Evolutionary conservation across 345 rosid genomes (phyloP).

Genomic region (Kernera saxatilis): DNA sequence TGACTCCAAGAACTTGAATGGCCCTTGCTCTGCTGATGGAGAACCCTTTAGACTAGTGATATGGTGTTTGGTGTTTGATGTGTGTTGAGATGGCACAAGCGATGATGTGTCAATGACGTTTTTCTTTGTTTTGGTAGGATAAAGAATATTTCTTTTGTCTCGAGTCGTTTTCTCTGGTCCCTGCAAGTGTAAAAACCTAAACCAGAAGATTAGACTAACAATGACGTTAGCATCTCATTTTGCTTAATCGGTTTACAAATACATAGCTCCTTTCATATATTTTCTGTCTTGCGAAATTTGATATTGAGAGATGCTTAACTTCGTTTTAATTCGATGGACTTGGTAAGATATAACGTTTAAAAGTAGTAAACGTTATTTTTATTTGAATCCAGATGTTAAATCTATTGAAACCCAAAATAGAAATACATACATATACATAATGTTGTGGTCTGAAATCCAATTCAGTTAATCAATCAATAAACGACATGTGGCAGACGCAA

Average conservation of each 20-base stretch:
- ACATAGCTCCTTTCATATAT: background rate
- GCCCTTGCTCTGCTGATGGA: background rate
- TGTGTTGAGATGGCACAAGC: slow-evolving; percentile 10
- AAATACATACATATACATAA: background rate
- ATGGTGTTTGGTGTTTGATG: slow-evolving; percentile 11
- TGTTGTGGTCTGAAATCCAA: background rate
- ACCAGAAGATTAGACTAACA: slow-evolving; percentile 18
- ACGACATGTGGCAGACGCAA: background rate
- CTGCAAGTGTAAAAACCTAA: slow-evolving; percentile 21
- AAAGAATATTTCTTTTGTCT: background rate
- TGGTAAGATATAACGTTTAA: background rate
- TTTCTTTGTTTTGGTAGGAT: background rate
- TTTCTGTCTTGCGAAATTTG: background rate
- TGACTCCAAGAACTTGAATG: slow-evolving; percentile 18
- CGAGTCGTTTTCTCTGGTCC: slow-evolving; percentile 18
- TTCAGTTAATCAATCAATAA: background rate
- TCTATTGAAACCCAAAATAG: background rate
- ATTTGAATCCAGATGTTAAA: background rate
- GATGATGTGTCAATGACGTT: background rate
- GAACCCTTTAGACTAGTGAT: background rate
- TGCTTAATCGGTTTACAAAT: background rate
- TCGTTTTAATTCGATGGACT: background rate
- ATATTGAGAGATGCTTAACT: background rate
- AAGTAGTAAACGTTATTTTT: background rate
- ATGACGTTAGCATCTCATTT: background rate